Evolutionary conservation across 2,329 filamentous ascomycete genomes (phyloP), one percentile per base, ranked within the genome.

Genomic region (Sporothrix humicola): DNA sequence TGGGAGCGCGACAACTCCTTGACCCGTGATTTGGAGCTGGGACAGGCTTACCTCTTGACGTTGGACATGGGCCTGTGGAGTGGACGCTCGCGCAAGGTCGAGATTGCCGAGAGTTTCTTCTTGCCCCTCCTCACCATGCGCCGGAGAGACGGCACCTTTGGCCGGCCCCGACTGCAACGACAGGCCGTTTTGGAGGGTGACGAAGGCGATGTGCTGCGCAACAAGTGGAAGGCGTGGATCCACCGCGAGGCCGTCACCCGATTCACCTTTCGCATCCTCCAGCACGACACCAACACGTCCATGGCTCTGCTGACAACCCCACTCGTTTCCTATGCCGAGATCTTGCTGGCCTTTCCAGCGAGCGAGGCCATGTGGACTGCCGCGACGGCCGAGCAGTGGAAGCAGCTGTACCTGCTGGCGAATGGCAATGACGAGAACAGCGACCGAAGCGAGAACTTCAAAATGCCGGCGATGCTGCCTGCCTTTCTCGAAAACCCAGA

Each of bases 271-370:
- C 58, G 58, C 58, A 61, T 61, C 5, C 58, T 61, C 26, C 58
- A 61, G 26, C 58, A 61, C 31, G 58, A 61, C 26, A 61, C 58
- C 58, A 42, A 61, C 58, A 61, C 58, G 58, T 61, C 58, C 23
- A 61, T 61, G 58, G 58, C 58, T 2, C 15, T 61, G 26, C n/a
- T 61, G 58, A 61, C 58, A 15, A 31, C 58, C 26, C 58, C 58
- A 15, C 26, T 61, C 12, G 58, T 61, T 31, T 61, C 58, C 31
- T 61, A 61, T 61, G 58, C 58, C 12, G 58, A 61, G 17, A 8
- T 61, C 26, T 2, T 61, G 58, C 6, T 61, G 58, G 58, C 58
- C 13, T 61, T 61, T 10, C 58, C 58, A 31, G 58, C 58, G 15
- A 15, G 13, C 5, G 31, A 61, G 7, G 58, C 26, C 0, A 7